These are phyloP conservation scores for Phoma sp. DNA, from an alignment of 2,329 filamentous ascomycete species.

Conservation along the genomic window DNA sequence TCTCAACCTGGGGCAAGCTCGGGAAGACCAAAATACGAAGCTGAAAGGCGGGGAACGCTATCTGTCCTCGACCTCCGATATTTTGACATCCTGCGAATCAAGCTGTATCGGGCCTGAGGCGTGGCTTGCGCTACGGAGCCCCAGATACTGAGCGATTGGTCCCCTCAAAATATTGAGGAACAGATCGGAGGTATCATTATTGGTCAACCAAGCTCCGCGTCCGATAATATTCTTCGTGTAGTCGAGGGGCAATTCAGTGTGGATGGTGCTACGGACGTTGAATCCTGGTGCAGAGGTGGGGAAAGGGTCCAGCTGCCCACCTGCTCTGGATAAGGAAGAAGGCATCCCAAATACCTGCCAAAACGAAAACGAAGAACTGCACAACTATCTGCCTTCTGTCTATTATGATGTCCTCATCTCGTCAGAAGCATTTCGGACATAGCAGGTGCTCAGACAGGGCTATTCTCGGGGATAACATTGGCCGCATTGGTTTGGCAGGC, in stretches of 20 bases:
- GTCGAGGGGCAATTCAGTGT: background rate
- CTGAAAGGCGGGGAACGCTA: background rate
- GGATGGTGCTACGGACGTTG: too few species aligned
- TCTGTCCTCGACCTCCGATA: constrained; percentile 1
- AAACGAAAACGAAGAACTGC: too few species aligned
- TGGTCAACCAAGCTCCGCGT: background rate
- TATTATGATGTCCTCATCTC: too few species aligned
- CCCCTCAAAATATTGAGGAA: background rate
- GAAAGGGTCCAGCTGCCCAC: too few species aligned
- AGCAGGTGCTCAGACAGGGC: too few species aligned
- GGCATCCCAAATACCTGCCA: too few species aligned
- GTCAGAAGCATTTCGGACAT: too few species aligned
- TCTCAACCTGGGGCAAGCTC: background rate
- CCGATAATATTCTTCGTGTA: background rate
- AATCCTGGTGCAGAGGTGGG: too few species aligned
- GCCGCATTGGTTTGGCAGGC: too few species aligned
- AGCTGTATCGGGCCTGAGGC: background rate
- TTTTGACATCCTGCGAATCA: background rate
- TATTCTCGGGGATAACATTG: too few species aligned
- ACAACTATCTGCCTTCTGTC: too few species aligned
- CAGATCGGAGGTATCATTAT: background rate
- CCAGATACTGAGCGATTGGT: background rate
- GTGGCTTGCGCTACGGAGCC: constrained; percentile 10
- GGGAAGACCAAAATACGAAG: background rate
- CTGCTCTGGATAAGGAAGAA: too few species aligned